Evolutionary conservation across 1,139 yeast genomes (phyloP).

Genomic region (Taphrina flavorubra): DNA sequence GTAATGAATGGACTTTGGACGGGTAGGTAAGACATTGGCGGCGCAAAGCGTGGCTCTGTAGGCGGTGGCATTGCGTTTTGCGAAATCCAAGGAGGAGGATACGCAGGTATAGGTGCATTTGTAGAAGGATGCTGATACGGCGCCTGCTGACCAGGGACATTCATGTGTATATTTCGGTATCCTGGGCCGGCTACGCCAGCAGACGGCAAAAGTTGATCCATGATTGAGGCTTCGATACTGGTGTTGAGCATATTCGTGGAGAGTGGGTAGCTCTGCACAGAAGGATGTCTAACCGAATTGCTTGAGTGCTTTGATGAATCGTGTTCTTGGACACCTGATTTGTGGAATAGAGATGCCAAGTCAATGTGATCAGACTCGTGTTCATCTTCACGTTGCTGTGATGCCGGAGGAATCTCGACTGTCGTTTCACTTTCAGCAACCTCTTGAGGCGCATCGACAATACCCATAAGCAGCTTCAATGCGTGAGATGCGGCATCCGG

Average conservation of each 20-base stretch:
- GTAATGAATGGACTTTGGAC: neutral
- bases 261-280: neutral
- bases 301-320: neutral
- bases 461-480: slow-evolving; percentile 33
- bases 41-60: neutral
- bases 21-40: slow-evolving; percentile 3
- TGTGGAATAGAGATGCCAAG: slow-evolving; percentile 23
- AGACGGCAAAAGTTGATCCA: slow-evolving; percentile 17
- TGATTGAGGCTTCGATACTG: slow-evolving; percentile 25
- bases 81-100: neutral
- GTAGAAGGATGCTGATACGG: neutral
- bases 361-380: slow-evolving; percentile 5
- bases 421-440: neutral
- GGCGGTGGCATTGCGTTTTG: neutral
- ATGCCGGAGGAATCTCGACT: neutral
- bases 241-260: slow-evolving; percentile 15
- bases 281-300: neutral
- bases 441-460: slow-evolving; percentile 5
- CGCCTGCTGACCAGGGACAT: neutral
- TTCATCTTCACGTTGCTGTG: neutral
- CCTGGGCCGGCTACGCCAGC: neutral
- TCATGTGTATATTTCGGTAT: neutral
- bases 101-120: neutral
- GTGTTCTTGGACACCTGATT: neutral
- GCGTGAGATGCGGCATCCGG: slow-evolving; percentile 27